A percentile compares a stretch with the other conserved stretches of the same genome.
These are phyloP conservation scores for Candida orba DNA, from an alignment of 805 yeast genomes.

Conservation along the genomic window DNA sequence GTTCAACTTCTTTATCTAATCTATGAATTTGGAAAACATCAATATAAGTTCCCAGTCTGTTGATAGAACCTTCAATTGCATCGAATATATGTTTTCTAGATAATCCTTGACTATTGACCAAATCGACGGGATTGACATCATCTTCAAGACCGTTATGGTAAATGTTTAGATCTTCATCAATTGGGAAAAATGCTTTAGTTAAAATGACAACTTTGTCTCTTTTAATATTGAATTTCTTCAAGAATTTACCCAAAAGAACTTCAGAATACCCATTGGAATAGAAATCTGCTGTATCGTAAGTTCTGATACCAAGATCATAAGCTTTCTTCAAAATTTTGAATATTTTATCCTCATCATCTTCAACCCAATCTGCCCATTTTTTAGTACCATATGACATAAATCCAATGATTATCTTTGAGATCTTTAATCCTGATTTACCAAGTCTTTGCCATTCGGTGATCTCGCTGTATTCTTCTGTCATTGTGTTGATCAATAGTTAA, in stretches of 20 bases:
- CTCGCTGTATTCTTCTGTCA: not conserved
- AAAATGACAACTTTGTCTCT: slow-evolving; percentile 51
- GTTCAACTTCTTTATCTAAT: slow-evolving; percentile 39
- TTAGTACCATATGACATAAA: slow-evolving; percentile 38
- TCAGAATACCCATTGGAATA: slow-evolving; percentile 45
- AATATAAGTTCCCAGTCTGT: slow-evolving; percentile 44
- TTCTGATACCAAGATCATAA: slow-evolving; percentile 38
- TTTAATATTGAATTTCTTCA: slow-evolving; percentile 42
- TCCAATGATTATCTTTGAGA: slow-evolving; percentile 44
- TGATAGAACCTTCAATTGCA: slow-evolving; percentile 31
- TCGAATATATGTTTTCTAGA: slow-evolving; percentile 42
- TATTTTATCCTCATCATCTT: slow-evolving; percentile 41
- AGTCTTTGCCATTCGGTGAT: slow-evolving; percentile 16
- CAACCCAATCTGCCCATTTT: slow-evolving; percentile 35
- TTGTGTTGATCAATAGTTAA: no score
- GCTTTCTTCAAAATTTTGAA: slow-evolving; percentile 37
- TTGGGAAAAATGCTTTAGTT: slow-evolving; percentile 30
- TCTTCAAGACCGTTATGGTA: slow-evolving; percentile 7
- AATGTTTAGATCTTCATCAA: slow-evolving; percentile 14
- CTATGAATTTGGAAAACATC: slow-evolving; percentile 57
- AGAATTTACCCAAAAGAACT: slow-evolving; percentile 43
- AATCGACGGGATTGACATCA: slow-evolving; percentile 11
- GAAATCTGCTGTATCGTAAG: slow-evolving; percentile 45
- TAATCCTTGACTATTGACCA: slow-evolving; percentile 34
- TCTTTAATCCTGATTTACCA: slow-evolving; percentile 41